phyloP scores from a whole-genome alignment of 306 rosid genomes.

The Inga laurina region DNA sequence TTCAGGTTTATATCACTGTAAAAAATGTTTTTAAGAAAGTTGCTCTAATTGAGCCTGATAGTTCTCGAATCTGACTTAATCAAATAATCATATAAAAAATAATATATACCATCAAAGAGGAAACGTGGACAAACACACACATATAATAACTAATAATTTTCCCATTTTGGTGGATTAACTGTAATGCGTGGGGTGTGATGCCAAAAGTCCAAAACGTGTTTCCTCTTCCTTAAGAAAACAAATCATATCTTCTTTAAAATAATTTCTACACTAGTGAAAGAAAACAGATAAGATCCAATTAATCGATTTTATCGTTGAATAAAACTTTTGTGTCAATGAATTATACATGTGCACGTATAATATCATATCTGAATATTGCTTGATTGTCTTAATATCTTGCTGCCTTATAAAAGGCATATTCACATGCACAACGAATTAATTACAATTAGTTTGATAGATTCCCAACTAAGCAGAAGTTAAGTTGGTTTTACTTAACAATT shows the following conservation, averaged over 20 bases:
- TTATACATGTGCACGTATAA: background rate
- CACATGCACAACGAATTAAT: background rate
- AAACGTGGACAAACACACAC: too few relatives aligned
- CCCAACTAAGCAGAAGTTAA: background rate
- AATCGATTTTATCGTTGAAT: background rate
- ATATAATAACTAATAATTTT: too few relatives aligned
- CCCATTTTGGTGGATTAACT: background rate
- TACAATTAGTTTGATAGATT: background rate
- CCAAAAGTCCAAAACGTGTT: background rate
- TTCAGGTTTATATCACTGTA: too few relatives aligned
- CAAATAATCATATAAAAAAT: too few relatives aligned
- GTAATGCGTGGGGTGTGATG: background rate
- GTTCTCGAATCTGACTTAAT: too few relatives aligned
- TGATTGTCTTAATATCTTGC: background rate
- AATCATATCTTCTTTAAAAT: background rate
- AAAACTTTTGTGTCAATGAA: background rate
- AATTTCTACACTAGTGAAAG: background rate
- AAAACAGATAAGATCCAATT: background rate
- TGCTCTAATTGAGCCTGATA: too few relatives aligned
- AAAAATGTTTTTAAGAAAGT: too few relatives aligned
- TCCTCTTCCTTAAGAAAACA: background rate
- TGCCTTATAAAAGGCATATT: background rate
- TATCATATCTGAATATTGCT: background rate
- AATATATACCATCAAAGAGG: too few relatives aligned
- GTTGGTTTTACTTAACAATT: background rate